Percentiles rank a stretch among this genome's conserved stretches.
These are phyloP conservation scores for Sarcomyxa edulis DNA, from an alignment of 768 basidiomycete species.

Conservation along the genomic window DNA sequence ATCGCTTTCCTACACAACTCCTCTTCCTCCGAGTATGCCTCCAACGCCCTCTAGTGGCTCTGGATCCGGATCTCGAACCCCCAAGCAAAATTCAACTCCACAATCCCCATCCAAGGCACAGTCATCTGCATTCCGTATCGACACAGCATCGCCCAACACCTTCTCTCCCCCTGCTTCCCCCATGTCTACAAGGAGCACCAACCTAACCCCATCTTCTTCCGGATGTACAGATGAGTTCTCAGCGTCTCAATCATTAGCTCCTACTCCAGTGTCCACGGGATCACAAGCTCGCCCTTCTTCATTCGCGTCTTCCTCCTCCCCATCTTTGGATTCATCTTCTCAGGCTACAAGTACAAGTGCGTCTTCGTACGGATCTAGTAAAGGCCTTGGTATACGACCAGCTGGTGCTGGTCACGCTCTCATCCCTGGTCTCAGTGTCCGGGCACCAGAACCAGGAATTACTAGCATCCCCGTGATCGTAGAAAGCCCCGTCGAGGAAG, in stretches of 20 bases:
- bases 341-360: constrained; percentile 11
- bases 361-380: no score
- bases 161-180: constrained; percentile 13
- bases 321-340: constrained; percentile 5
- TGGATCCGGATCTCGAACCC: constrained; percentile 3
- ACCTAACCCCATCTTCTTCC: constrained; percentile 5
- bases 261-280: constrained; percentile 20
- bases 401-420: no score
- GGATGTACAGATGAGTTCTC: constrained; percentile 6
- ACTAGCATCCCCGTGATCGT: constrained; percentile 18
- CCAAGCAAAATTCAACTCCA: background rate
- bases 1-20: no score
- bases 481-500: constrained; percentile 9
- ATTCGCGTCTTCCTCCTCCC: constrained; percentile 13
- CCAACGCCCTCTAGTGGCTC: no score
- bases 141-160: constrained; percentile 2
- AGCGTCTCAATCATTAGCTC: constrained; percentile 18
- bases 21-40: no score
- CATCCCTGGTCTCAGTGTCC: no score
- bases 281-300: constrained; percentile 22
- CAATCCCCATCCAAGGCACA: constrained; percentile 4
- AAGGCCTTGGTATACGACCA: no score
- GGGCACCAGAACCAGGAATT: no score
- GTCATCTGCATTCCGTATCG: constrained; percentile 2
- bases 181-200: constrained; percentile 7